A percentile compares a stretch with the other conserved stretches of the same genome.
These are phyloP conservation scores for Melampsora abietis-canadensis DNA, from an alignment of 1,284 basidiomycete genomes.

Conservation along the genomic window DNA sequence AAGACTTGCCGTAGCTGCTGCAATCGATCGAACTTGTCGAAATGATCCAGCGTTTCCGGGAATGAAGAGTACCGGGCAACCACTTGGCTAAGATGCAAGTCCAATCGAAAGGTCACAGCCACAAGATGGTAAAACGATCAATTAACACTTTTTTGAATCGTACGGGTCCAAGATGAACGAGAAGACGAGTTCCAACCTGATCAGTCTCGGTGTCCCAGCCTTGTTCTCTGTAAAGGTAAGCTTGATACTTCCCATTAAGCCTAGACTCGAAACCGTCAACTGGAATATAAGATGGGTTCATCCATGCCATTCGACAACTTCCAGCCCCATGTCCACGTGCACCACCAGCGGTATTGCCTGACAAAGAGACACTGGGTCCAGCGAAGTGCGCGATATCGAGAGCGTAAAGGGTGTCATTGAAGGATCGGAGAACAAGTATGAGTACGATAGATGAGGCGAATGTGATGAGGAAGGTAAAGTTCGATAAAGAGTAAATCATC, in stretches of 20 bases:
- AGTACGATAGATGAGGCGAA: background rate
- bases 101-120: background rate
- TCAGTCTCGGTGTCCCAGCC: slow-evolving; percentile 65
- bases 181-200: slow-evolving; percentile 58
- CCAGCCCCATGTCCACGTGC: slow-evolving; percentile 23
- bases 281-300: slow-evolving; percentile 81
- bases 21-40: slow-evolving; percentile 88
- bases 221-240: slow-evolving; percentile 88
- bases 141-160: background rate
- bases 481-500: slow-evolving; percentile 30
- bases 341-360: slow-evolving; percentile 13
- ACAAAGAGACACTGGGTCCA: slow-evolving; percentile 7
- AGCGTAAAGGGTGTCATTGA: slow-evolving; percentile 24
- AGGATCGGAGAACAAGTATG: slow-evolving; percentile 13
- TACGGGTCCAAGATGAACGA: background rate
- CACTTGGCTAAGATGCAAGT: slow-evolving; percentile 56
- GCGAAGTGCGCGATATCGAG: slow-evolving; percentile 19
- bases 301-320: slow-evolving; percentile 90
- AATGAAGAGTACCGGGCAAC: slow-evolving; percentile 84
- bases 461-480: background rate
- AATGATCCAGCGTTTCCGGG: slow-evolving; percentile 96
- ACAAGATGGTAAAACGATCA: background rate
- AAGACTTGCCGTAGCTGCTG: slow-evolving; percentile 78
- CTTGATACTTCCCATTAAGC: slow-evolving; percentile 69
- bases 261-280: slow-evolving; percentile 56